These are phyloP conservation scores for Phytopythium helicoides DNA, from an alignment of 352 stramenopile species.

Conservation along the genomic window DNA sequence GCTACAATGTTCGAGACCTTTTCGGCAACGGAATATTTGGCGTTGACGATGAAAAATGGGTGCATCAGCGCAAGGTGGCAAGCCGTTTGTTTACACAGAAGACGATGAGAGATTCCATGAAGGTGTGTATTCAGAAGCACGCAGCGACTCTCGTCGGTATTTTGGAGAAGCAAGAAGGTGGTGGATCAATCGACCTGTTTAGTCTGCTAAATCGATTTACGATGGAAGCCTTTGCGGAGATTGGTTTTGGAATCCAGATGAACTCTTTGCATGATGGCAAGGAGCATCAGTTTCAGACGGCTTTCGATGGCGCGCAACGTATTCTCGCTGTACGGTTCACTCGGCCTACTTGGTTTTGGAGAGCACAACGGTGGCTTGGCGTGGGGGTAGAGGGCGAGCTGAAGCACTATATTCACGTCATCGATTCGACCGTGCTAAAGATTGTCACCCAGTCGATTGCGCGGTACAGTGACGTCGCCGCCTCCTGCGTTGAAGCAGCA, in stretches of 20 bases:
- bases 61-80: conserved; percentile 71
- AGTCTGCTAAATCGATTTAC: conserved; percentile 55
- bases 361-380: conserved; percentile 30
- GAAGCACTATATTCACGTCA: conserved; percentile 22
- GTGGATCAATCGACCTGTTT: conserved; percentile 31
- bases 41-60: conserved; percentile 53
- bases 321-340: conserved; percentile 34
- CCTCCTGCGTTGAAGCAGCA: too few species aligned
- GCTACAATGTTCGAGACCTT: conserved; percentile 36
- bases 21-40: conserved; percentile 70
- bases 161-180: conserved; percentile 10
- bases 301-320: conserved; percentile 47
- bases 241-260: conserved; percentile 64
- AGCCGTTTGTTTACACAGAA: conserved; percentile 81
- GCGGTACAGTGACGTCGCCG: too few species aligned
- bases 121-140: conserved; percentile 24
- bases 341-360: conserved; percentile 38
- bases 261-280: conserved; percentile 21
- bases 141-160: conserved; percentile 17
- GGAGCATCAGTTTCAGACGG: conserved; percentile 44
- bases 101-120: conserved; percentile 37
- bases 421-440: conserved; percentile 32
- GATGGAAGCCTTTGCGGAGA: conserved; percentile 63
- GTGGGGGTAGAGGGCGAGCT: conserved; percentile 35
- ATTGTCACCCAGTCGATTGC: conserved; percentile 39